Base-by-base conservation (phyloP, 2,329 filamentous ascomycete genomes). In the Xylariomycetidae sp. region DNA sequence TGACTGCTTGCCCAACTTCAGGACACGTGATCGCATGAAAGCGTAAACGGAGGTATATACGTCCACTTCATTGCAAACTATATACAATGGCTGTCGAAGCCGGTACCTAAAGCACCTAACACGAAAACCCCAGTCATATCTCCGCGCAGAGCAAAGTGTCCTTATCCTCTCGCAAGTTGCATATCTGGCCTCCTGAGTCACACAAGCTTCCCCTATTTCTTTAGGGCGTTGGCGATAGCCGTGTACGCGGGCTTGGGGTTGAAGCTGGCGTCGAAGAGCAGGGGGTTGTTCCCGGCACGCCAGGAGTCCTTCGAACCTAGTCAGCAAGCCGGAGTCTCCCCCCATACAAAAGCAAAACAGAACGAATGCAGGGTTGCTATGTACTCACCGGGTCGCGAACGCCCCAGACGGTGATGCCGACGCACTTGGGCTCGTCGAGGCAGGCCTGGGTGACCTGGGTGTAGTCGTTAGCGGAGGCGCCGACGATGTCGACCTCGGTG, bases 381-480 rank as follows among this genome's bases (percentile, higher is more conserved):
- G 10, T 29, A 52, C 60, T 54, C 36, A 65, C 60, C 23, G 56
- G 46, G 38, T 72, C 69, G 6, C 63, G 57, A 10, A 70, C 64
- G 39, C 68, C 68, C 69, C 79, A 83, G 25, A 79, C 73, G 1
- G 79, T 83, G 40, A 84, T 72, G 31, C 78, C 77, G 4, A 81
- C 68, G 50, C 79, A 84, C 52, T 76, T 74, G 6, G 62, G 38
- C 29, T 76, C 60, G 14, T 67, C 58, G 19, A 80, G 52, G 47
- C 80, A 85, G 6, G 72, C 78, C 29, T 72, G 66, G 40, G 67
- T 65, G 15, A 75, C 67, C 25, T 69, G 66, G n/a, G 68, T 56
- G 48, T 80, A 84, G 53, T 83, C 79, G 14, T 57, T 56, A 4
- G 67, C 44, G 13, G 68, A 60, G 6, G 74, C 76, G 14, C 63